Percentiles rank a stretch among this genome's conserved stretches.
These are phyloP conservation scores for Logfia minima DNA, from an alignment of 129 eudicot genomes.

Conservation along the genomic window DNA sequence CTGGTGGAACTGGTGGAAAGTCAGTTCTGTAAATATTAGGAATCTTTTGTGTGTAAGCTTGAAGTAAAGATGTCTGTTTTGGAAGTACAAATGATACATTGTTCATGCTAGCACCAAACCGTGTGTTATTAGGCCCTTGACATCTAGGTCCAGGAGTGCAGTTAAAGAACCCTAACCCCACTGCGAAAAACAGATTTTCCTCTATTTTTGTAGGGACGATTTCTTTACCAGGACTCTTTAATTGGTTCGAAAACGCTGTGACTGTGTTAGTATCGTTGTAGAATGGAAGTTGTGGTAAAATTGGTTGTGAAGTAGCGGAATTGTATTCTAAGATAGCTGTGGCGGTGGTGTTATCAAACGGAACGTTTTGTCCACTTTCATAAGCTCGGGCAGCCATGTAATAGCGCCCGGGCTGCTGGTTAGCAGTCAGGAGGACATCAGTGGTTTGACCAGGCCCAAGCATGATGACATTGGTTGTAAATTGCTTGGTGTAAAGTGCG, in stretches of 20 bases:
- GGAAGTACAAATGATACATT: constrained; percentile 57
- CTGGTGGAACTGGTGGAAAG: constrained; percentile 66
- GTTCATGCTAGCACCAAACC: constrained; percentile 6
- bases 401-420: constrained; percentile 6
- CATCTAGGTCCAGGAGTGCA: not conserved
- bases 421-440: not conserved
- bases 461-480: constrained; percentile 16
- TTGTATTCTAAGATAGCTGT: not conserved
- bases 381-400: constrained; percentile 14
- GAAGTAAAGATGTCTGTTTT: constrained; percentile 43
- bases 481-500: constrained; percentile 11
- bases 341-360: not conserved
- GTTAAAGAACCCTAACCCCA: not conserved
- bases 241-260: not conserved
- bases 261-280: constrained; percentile 6
- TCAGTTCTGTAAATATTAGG: constrained; percentile 60
- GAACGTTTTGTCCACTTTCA: not conserved
- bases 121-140: constrained; percentile 5
- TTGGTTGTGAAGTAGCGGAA: not conserved
- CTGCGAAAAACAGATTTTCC: not conserved
- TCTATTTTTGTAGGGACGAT: not conserved
- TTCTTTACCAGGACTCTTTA: not conserved
- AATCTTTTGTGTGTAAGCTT: constrained; percentile 58
- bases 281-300: constrained; percentile 2
- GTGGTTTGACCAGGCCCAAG: constrained; percentile 18